These are phyloP conservation scores for Ogataea allantospora DNA, from an alignment of 805 yeast genomes.

Conservation along the genomic window DNA sequence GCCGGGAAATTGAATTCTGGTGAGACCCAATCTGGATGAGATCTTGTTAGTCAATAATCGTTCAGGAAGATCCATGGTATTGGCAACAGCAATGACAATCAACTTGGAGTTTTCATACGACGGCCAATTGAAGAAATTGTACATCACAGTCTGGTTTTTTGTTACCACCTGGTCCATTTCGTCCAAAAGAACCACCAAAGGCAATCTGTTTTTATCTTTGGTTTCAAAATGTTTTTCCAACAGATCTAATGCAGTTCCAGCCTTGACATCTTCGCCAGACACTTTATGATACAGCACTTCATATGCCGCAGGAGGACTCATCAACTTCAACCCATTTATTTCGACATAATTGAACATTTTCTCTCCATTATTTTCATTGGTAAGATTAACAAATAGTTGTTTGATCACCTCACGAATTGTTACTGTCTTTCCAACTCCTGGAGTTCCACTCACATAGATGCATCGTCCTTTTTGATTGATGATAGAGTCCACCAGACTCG, in stretches of 20 bases:
- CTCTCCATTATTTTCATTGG: slow-evolving; percentile 17
- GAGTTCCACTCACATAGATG: slow-evolving; percentile 91
- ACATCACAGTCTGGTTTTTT: slow-evolving; percentile 79
- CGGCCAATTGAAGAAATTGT: slow-evolving; percentile 98
- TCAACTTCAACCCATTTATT: slow-evolving; percentile 84
- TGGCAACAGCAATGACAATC: slow-evolving; percentile 90
- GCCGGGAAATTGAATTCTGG: slow-evolving; percentile 85
- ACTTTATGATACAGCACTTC: slow-evolving; percentile 79
- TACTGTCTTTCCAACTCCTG: slow-evolving; percentile 97
- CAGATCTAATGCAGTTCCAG: slow-evolving; percentile 61
- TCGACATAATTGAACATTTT: slow-evolving; percentile 69
- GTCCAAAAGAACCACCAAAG: slow-evolving; percentile 79
- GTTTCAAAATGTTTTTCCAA: slow-evolving; percentile 68
- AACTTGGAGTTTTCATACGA: slow-evolving; percentile 74
- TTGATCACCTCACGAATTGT: slow-evolving; percentile 84
- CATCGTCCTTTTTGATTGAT: slow-evolving; percentile 74
- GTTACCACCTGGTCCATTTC: slow-evolving; percentile 92
- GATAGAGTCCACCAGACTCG: slow-evolving; percentile 69
- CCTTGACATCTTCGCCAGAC: slow-evolving; percentile 54
- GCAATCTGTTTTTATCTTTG: slow-evolving; percentile 38
- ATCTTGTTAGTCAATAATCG: slow-evolving; percentile 82
- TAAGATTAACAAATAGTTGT: slow-evolving; percentile 45
- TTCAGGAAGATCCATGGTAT: slow-evolving; percentile 97
- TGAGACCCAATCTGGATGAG: slow-evolving; percentile 85
- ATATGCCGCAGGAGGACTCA: slow-evolving; percentile 78